Evolutionary conservation across 306 rosid genomes (phyloP).

Genomic region (Nissolia schottii): DNA sequence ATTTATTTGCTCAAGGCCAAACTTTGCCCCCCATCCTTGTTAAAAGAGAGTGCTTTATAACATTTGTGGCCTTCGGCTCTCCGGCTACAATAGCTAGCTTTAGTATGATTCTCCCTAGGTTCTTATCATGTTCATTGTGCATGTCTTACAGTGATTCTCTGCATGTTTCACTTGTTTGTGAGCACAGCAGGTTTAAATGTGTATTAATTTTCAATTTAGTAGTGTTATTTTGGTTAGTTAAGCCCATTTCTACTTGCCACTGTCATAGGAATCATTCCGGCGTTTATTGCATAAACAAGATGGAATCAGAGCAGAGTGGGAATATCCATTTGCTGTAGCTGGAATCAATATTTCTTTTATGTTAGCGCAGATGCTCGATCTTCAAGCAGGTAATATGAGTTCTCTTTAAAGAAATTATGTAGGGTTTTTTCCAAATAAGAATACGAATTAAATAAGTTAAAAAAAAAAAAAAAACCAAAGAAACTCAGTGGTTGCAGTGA

Average conservation of each 20-base stretch:
- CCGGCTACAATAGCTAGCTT: too few relatives aligned
- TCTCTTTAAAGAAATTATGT: neutral
- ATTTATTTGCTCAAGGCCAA: neutral
- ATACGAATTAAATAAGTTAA: too few relatives aligned
- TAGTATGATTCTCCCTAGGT: too few relatives aligned
- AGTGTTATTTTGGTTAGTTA: neutral
- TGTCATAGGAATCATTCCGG: conserved; percentile 71
- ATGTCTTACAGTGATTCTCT: neutral
- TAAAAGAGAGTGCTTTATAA: neutral
- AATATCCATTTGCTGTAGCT: conserved; percentile 95
- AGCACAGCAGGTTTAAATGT: neutral
- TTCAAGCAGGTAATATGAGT: conserved; percentile 68
- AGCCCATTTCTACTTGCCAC: conserved; percentile 20
- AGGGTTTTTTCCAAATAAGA: neutral
- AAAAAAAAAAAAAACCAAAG: too few relatives aligned
- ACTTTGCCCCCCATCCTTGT: neutral
- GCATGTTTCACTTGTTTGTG: neutral
- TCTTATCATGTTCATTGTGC: neutral
- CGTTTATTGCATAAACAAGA: conserved; percentile 75
- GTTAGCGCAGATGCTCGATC: conserved; percentile 82
- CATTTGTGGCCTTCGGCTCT: too few relatives aligned
- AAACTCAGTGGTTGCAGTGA: neutral
- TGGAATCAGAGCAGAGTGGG: conserved; percentile 96
- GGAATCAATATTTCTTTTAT: conserved; percentile 91
- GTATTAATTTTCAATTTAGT: neutral